Conservation (phyloP, 1,139 yeast genomes). For the Pichiaceae sp. region DNA sequence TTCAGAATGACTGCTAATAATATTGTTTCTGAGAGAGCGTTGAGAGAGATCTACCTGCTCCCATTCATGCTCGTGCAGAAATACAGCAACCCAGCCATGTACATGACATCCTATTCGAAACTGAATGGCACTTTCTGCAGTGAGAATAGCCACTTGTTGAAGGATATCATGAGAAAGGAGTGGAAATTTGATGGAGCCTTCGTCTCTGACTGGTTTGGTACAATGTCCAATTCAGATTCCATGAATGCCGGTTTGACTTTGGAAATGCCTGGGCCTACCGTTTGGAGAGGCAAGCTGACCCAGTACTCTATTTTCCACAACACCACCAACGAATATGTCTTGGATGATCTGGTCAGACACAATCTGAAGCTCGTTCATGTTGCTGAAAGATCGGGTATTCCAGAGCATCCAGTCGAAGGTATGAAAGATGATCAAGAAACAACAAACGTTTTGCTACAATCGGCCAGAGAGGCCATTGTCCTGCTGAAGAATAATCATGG, state of each 20-base stretch:
- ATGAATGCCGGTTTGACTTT: constrained; percentile 50
- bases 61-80: constrained; percentile 55
- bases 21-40: constrained; percentile 45
- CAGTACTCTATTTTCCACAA: background rate
- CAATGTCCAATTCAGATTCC: constrained; percentile 39
- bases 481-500: constrained; percentile 42
- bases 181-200: constrained; percentile 49
- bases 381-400: constrained; percentile 28
- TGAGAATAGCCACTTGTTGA: constrained; percentile 33
- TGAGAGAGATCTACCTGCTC: constrained; percentile 51
- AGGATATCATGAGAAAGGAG: constrained; percentile 41
- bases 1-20: constrained; percentile 42
- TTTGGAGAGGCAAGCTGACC: constrained; percentile 28
- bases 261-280: constrained; percentile 58
- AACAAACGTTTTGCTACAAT: constrained; percentile 30
- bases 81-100: constrained; percentile 38
- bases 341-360: constrained; percentile 35
- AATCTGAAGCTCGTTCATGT: constrained; percentile 40
- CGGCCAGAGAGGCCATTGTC: constrained; percentile 44
- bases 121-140: constrained; percentile 51
- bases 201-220: constrained; percentile 61
- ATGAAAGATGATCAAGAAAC: too few species aligned
- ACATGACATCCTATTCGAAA: constrained; percentile 56
- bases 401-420: too few species aligned
- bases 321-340: constrained; percentile 1